phyloP scores from a whole-genome alignment of 208 protist species.

The Leishmania major region DNA sequence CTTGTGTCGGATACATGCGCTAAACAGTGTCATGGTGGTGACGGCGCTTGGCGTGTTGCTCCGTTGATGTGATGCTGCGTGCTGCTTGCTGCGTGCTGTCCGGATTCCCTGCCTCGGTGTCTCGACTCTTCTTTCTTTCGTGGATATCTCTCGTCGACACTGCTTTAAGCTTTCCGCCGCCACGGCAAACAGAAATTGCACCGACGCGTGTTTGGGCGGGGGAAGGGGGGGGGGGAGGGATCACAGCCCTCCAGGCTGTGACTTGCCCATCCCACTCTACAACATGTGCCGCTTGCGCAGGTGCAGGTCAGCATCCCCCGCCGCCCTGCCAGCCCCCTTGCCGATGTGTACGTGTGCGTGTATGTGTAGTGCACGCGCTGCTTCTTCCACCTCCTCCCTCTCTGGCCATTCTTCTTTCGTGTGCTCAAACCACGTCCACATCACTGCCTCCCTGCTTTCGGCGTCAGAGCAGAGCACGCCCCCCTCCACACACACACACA shows the following conservation, averaged over 20 bases:
- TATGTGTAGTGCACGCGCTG: not conserved
- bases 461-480: not conserved
- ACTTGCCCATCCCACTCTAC: not conserved
- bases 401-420: not conserved
- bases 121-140: not conserved
- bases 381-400: not conserved
- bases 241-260: not conserved
- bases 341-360: not conserved
- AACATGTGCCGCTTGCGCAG: not conserved
- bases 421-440: not conserved
- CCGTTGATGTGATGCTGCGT: not conserved
- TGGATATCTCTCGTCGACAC: not conserved
- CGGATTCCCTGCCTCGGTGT: not conserved
- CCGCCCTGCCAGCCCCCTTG: not conserved
- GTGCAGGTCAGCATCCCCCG: not conserved
- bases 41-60: not conserved
- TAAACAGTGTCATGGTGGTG: not conserved
- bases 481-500: not conserved
- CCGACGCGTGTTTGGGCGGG: not conserved
- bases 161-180: not conserved
- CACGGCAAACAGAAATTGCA: not conserved
- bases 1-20: not conserved
- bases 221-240: not conserved
- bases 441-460: slow-evolving; percentile 5
- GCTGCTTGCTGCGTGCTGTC: not conserved